These are phyloP conservation scores for Zygosaccharomyces bisporus DNA, from an alignment of 805 yeast genomes.

Conservation along the genomic window DNA sequence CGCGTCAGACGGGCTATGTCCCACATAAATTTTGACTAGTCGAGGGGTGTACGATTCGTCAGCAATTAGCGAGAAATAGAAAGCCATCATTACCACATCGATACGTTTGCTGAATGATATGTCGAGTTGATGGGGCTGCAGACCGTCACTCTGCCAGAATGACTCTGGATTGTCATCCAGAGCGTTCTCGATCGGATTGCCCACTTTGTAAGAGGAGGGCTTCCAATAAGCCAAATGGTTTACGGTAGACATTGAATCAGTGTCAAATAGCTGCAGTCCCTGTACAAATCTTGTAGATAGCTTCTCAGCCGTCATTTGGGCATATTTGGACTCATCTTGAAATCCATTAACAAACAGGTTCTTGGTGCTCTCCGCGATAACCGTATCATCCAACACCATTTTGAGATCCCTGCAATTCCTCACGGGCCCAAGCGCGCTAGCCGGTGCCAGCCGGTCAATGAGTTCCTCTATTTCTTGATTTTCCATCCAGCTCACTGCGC, in stretches of 20 bases:
- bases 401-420: conserved; percentile 5
- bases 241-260: conserved; percentile 60
- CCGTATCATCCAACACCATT: conserved; percentile 22
- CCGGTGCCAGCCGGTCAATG: conserved; percentile 12
- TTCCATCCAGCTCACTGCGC: conserved; percentile 7
- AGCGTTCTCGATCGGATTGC: conserved; percentile 66
- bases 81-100: conserved; percentile 58
- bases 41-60: conserved; percentile 94
- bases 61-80: conserved; percentile 63
- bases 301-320: conserved; percentile 19
- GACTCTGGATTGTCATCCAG: conserved; percentile 67
- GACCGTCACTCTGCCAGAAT: conserved; percentile 96
- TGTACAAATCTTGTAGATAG: conserved; percentile 17
- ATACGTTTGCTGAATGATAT: conserved; percentile 78
- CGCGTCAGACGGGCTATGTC: conserved; percentile 31
- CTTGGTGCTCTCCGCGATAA: conserved; percentile 12
- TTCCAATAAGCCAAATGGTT: conserved; percentile 83
- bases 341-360: conserved; percentile 20
- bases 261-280: conserved; percentile 26
- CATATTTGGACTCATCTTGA: conserved; percentile 20
- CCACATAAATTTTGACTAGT: conserved; percentile 32
- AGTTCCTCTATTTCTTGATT: conserved; percentile 7
- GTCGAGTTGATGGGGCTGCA: conserved; percentile 78
- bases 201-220: conserved; percentile 70
- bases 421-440: conserved; percentile 7